Conservation (phyloP, 805 yeast genomes). For the Starmerella etchellsii region DNA sequence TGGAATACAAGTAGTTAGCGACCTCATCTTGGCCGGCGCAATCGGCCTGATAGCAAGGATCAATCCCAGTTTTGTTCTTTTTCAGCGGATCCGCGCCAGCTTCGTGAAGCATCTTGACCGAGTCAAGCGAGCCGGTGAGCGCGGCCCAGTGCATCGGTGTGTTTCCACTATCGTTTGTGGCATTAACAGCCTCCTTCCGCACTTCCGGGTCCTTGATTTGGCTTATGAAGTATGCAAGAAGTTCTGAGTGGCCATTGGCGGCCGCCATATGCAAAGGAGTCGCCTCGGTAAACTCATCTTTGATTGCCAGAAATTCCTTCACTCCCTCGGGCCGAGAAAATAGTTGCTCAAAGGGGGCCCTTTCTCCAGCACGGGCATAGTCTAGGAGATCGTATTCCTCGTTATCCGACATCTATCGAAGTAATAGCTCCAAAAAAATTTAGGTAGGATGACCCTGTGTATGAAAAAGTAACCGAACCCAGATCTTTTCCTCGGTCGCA, state of each 20-base stretch:
- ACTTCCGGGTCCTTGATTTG: constrained; percentile 29
- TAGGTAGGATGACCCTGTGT: too few species aligned
- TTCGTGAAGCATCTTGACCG: constrained; percentile 60
- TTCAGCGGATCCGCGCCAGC: constrained; percentile 71
- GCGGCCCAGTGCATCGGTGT: constrained; percentile 97
- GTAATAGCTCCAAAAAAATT: neutral
- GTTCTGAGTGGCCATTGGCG: constrained; percentile 78
- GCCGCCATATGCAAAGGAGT: constrained; percentile 92
- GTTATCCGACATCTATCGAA: constrained; percentile 6
- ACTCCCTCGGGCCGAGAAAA: constrained; percentile 35
- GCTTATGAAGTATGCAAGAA: constrained; percentile 46
- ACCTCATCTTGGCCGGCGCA: constrained; percentile 60
- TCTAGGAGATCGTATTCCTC: constrained; percentile 44
- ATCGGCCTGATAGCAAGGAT: constrained; percentile 82
- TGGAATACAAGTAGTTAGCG: constrained; percentile 61
- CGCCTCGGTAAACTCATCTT: constrained; percentile 50
- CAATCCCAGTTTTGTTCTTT: constrained; percentile 66
- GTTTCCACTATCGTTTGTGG: constrained; percentile 69
- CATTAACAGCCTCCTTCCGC: constrained; percentile 32
- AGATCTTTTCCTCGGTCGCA: too few species aligned
- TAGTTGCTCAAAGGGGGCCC: constrained; percentile 57
- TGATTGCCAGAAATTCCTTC: constrained; percentile 36
- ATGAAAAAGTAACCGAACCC: too few species aligned
- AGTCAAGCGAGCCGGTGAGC: constrained; percentile 65
- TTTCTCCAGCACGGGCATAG: constrained; percentile 70